These are phyloP conservation scores for Mycocentrospora acerina DNA, from an alignment of 2,329 filamentous ascomycete species.

Conservation along the genomic window DNA sequence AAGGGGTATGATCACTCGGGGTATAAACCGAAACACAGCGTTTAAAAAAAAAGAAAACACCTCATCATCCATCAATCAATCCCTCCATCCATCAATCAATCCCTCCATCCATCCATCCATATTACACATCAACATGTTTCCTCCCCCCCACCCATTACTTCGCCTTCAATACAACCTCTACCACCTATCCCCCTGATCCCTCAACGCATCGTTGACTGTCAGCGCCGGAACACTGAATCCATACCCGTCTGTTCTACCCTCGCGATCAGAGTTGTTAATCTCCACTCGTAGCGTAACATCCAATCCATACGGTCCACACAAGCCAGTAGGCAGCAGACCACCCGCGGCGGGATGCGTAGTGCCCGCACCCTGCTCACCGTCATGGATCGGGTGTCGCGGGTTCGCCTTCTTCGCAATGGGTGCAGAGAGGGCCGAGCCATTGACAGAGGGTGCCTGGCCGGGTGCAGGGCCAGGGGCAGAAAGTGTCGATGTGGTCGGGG, in stretches of 20 bases:
- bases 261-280: constrained; percentile 46
- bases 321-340: constrained; percentile 44
- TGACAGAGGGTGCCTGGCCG: constrained; percentile 24
- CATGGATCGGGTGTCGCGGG: constrained; percentile 67
- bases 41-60: too few relatives aligned
- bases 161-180: too few relatives aligned
- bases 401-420: constrained; percentile 53
- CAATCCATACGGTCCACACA: constrained; percentile 48
- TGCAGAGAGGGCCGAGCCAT: constrained; percentile 30
- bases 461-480: constrained; percentile 22
- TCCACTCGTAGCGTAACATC: constrained; percentile 53
- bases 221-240: constrained; percentile 52
- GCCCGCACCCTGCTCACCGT: constrained; percentile 76
- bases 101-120: too few relatives aligned
- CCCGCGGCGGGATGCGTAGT: constrained; percentile 72
- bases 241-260: constrained; percentile 53
- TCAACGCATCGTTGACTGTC: constrained; percentile 21
- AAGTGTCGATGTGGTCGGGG: constrained; percentile 22
- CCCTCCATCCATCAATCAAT: too few relatives aligned
- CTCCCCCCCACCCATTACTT: too few relatives aligned
- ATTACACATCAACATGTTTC: too few relatives aligned
- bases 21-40: too few relatives aligned
- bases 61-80: too few relatives aligned
- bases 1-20: too few relatives aligned
- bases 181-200: constrained; percentile 18